phyloP scores from a whole-genome alignment of 108 stramenopile genomes.

The Pseudonitzschia pungens region DNA sequence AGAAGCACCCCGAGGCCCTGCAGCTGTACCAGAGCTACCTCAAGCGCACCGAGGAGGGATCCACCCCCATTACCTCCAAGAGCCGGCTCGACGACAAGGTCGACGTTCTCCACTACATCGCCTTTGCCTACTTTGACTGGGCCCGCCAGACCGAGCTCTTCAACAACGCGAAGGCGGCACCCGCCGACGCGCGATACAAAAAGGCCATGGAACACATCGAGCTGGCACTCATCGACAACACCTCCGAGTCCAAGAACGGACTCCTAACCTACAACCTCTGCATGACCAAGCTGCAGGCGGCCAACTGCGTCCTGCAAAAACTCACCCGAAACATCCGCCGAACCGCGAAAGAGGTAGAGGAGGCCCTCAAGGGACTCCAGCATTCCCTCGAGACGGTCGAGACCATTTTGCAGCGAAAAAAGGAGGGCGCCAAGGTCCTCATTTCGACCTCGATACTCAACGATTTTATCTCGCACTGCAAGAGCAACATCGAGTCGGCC shows the following conservation, averaged over 20 bases:
- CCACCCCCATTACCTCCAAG: constrained; percentile 72
- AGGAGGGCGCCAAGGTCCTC: constrained; percentile 67
- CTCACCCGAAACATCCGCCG: constrained; percentile 74
- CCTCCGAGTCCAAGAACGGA: constrained; percentile 57
- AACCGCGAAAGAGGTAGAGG: constrained; percentile 79
- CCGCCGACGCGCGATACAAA: constrained; percentile 84
- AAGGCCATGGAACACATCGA: constrained; percentile 76
- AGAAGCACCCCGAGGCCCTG: constrained; percentile 83
- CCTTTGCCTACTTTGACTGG: constrained; percentile 90
- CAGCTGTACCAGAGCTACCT: constrained; percentile 90
- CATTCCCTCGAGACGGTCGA: constrained; percentile 75
- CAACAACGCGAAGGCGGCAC: constrained; percentile 82
- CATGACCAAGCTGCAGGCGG: constrained; percentile 82
- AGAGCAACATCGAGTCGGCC: constrained; percentile 84
- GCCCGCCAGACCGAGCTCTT: constrained; percentile 82
- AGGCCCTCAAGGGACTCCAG: constrained; percentile 72
- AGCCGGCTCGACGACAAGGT: constrained; percentile 77
- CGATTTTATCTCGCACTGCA: constrained; percentile 73
- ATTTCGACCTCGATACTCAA: constrained; percentile 70
- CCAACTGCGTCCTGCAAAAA: constrained; percentile 84
- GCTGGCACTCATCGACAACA: constrained; percentile 51
- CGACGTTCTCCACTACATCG: constrained; percentile 79
- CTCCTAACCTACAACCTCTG: constrained; percentile 76
- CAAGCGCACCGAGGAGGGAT: constrained; percentile 67
- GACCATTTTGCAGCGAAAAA: constrained; percentile 68